Conservation (phyloP, 805 yeast species). For the Yarrowia sp. region DNA sequence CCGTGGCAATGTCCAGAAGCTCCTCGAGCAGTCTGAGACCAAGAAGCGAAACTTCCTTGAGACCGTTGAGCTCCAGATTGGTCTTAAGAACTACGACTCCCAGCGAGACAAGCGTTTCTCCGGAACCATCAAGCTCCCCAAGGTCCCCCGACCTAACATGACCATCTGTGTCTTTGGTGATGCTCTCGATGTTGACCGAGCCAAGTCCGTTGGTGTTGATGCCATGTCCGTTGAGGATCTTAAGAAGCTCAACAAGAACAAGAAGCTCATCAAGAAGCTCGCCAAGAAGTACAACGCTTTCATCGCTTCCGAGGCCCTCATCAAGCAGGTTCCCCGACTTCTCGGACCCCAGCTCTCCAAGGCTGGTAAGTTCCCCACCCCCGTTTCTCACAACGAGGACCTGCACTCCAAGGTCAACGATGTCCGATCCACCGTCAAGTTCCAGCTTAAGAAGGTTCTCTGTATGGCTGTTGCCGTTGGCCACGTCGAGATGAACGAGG, state of each 20-base stretch:
- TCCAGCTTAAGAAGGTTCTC: constrained; percentile 99
- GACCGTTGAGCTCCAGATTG: constrained; percentile 99
- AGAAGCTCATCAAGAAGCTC: constrained; percentile 98
- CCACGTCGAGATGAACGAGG: constrained; percentile 99
- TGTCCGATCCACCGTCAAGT: constrained; percentile 99
- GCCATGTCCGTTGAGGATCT: constrained; percentile 99
- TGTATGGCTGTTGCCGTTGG: constrained; percentile 99
- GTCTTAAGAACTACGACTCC: constrained; percentile 99
- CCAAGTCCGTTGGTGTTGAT: constrained; percentile 97
- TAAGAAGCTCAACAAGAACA: constrained; percentile 99
- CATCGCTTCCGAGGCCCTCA: constrained; percentile 98
- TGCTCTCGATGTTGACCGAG: constrained; percentile 99
- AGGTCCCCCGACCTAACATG: constrained; percentile 99
- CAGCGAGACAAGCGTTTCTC: constrained; percentile 99
- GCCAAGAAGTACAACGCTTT: constrained; percentile 99
- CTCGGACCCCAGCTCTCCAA: constrained; percentile 99
- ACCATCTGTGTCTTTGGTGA: constrained; percentile 99
- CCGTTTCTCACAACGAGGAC: constrained; percentile 99
- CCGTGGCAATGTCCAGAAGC: constrained; percentile 93
- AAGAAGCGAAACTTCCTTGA: constrained; percentile 99
- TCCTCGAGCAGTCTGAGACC: constrained; percentile 84
- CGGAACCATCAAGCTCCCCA: constrained; percentile 97
- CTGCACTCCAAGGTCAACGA: constrained; percentile 92
- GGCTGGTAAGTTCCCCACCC: constrained; percentile 99
- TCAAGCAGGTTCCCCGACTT: constrained; percentile 99